Base-by-base conservation (phyloP, 176 grass and related monocot genomes). In the Rhipidocladum racemiflorum region DNA sequence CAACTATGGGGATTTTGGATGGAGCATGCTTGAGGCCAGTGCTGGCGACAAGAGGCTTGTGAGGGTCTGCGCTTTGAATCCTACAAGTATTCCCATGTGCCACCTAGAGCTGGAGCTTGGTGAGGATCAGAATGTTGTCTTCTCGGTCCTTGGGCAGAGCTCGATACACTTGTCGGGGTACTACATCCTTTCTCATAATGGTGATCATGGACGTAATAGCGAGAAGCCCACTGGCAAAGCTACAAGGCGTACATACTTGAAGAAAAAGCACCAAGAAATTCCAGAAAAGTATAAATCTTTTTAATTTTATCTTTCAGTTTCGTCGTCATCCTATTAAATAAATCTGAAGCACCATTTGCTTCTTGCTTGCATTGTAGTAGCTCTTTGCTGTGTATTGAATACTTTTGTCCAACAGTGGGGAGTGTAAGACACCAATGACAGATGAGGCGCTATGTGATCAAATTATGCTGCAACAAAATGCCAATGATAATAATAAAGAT, bases 41-140 rank as follows among this genome's bases (percentile, higher is more conserved):
- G 59, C 87, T 51, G 87, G 84, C 9, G 36, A 79, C 18, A 64
- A 42, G 21, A 72, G 16, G 2, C 87, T 72, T 0, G 64, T 87
- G 7, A 55, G 70, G 17, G 7, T 91, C 21, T 91, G 84, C 18
- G 48, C 20, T 24, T 68, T 94, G 43, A 63, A 81, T 69, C 59
- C 83, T 45, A 29, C 61, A 39, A 68, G 2, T 8, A 17, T 17
- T 0, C 70, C 57, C 40, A 69, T 45, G 13, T 81, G 61, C 67
- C 60, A 24, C 36, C 24, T 94, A n/a, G 80, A 94, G 21, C 76
- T 94, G 3, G 84, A 94, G 53, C 91, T 89, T 46, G 87, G 87
- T 6, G 81, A 89, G 86, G 73, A 72, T 6, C 27, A 79, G 21
- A 56, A 83, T 21, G 80, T 87, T 20, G 35, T 87, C n/a, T 70